Base-by-base conservation (phyloP, 2,329 filamentous ascomycete species). In the Ceratocystis alfenasii region DNA sequence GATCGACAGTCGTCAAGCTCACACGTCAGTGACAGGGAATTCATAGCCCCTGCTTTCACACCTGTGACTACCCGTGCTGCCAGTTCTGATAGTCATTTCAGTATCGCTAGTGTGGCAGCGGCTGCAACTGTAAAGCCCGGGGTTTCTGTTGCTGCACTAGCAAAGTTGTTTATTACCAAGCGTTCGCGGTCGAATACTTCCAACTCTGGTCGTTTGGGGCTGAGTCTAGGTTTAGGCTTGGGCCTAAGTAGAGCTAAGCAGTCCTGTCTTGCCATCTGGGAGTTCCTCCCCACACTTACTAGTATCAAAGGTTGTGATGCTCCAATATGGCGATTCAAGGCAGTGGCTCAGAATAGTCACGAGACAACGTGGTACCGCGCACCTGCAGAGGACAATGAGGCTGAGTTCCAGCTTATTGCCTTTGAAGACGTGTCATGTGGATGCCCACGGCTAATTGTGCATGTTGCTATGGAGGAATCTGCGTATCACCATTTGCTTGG, bases 401-500 rank as follows among this genome's bases (percentile, higher is more conserved):
- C 25, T 25, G 53, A 12, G 12, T 57, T 57, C 28, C 25, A 30
- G 41, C 41, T 12, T 22, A 25, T 62, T 7, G 60, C 60, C 22
- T 46, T 62, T 22, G 60, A 62, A 15, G 36, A 62, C 41, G 60
- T 46, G n/a, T 62, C 60, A 44, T 41, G 36, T 28, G 36, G 33
- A 10, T 28, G 30, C 3, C 60, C 33, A 12, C 60, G 60, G 22
- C 22, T 62, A 5, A 62, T 62, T 46, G 33, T 62, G n/a, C 41
- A 44, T 25, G 36, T 46, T 8, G 22, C 33, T 7, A 28, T 62
- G 60, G 36, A 62, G 20, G 5, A 17, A 17, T 22, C 20, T 7
- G 60, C 20, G 41, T 46, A 46, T 22, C 36, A 44, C 28, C 45
- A 46, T 44, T 20, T 62, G 36, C 36, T 48, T 8, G 36, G 60